Conservation (phyloP, 2,329 filamentous ascomycete species). For the Penicillium frequentans region DNA sequence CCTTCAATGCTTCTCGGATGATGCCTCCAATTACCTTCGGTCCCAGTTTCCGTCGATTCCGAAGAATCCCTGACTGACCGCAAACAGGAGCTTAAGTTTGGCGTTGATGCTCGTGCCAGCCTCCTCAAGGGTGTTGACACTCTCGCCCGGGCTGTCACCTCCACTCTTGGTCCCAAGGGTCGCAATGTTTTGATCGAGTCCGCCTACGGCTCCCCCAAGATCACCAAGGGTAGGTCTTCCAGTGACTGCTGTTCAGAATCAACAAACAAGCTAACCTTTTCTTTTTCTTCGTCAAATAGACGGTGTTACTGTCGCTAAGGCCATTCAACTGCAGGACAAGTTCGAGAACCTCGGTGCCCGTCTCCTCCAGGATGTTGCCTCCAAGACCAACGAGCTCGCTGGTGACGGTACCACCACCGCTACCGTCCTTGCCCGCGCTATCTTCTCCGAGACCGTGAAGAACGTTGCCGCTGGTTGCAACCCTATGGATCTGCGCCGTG, state of each 20-base stretch:
- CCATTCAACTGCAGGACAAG: conserved; percentile 93
- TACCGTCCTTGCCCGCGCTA: conserved; percentile 92
- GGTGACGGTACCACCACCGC: conserved; percentile 98
- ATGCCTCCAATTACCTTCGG: neutral
- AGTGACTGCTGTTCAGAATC: neutral
- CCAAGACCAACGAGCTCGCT: conserved; percentile 98
- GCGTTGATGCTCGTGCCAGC: conserved; percentile 86
- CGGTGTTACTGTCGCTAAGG: conserved; percentile 86
- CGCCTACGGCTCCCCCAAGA: conserved; percentile 97
- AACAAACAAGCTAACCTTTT: conserved; percentile 14
- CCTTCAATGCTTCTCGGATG: neutral
- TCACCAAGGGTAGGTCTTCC: conserved; percentile 85
- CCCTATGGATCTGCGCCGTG: conserved; percentile 96
- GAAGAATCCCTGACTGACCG: conserved; percentile 31
- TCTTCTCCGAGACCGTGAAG: conserved; percentile 99
- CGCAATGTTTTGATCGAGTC: conserved; percentile 98
- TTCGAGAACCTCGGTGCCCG: conserved; percentile 99
- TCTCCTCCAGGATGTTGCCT: conserved; percentile 95
- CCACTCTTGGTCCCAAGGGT: conserved; percentile 95
- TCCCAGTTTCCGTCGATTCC: conserved; percentile 22
- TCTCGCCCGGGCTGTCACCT: conserved; percentile 91
- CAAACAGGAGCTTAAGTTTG: conserved; percentile 90
- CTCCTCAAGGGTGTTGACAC: conserved; percentile 95
- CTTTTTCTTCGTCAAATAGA: conserved; percentile 50
- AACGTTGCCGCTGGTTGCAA: conserved; percentile 99